A percentile compares a stretch with the other conserved stretches of the same genome.
phyloP scores from a whole-genome alignment of 805 yeast genomes.

The Yarrowia yakushimensis region DNA sequence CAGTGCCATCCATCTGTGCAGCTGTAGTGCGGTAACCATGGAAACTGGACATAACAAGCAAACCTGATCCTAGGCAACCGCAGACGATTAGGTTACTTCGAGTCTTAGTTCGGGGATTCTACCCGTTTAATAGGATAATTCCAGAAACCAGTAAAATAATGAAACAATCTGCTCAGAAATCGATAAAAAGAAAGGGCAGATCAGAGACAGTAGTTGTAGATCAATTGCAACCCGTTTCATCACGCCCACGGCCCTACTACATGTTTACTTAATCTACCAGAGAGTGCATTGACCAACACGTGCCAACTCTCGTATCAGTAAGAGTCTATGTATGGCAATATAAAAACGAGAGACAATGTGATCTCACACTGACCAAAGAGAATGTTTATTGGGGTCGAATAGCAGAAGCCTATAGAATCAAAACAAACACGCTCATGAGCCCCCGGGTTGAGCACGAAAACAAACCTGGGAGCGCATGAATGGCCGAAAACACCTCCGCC shows the following conservation, averaged over 20 bases:
- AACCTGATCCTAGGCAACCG: neutral
- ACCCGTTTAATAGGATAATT: neutral
- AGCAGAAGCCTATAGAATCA: neutral
- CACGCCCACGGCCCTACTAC: neutral
- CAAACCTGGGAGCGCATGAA: neutral
- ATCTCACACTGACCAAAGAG: neutral
- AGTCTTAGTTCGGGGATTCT: neutral
- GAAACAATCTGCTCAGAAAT: neutral
- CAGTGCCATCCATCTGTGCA: neutral
- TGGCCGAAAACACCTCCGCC: neutral
- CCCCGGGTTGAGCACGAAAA: neutral
- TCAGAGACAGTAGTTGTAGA: no score
- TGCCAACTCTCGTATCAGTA: neutral
- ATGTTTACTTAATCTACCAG: neutral
- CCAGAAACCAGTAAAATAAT: neutral
- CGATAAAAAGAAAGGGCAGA: neutral
- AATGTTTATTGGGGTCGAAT: neutral
- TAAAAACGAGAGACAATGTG: neutral
- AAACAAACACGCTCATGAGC: neutral
- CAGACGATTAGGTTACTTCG: neutral
- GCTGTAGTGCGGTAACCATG: constrained; percentile 1
- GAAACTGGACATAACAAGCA: neutral
- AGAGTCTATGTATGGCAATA: neutral
- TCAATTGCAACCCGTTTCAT: neutral
- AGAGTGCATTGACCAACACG: neutral